phyloP scores from a whole-genome alignment of 2,329 filamentous ascomycete species.

The Fusarium sp. region DNA sequence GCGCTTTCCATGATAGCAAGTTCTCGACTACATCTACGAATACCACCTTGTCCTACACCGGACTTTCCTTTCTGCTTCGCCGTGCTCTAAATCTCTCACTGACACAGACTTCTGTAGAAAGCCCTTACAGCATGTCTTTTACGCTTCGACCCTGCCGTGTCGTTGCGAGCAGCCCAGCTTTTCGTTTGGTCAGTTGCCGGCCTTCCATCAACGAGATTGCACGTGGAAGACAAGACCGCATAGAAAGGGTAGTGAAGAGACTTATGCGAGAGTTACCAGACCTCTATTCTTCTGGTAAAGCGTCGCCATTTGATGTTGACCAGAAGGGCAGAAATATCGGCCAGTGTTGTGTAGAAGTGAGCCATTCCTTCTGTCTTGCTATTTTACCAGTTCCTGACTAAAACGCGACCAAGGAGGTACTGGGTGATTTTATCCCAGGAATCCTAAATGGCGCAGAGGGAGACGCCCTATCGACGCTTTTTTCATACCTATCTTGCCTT shows the following conservation, averaged over 20 bases:
- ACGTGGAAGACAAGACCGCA: too few relatives aligned
- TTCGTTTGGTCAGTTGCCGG: too few relatives aligned
- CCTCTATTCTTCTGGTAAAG: neutral
- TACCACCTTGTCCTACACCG: neutral
- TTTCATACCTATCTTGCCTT: neutral
- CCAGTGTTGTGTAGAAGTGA: neutral
- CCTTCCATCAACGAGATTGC: too few relatives aligned
- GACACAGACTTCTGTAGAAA: fast-evolving
- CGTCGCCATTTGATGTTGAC: constrained; percentile 1
- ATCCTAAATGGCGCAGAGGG: fast-evolving
- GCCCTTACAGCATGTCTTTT: neutral
- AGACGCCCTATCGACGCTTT: neutral
- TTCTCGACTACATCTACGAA: neutral
- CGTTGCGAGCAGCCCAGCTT: neutral
- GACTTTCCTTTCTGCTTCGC: fast-evolving
- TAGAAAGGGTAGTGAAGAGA: too few relatives aligned
- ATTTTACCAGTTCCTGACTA: neutral
- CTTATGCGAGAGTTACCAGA: neutral
- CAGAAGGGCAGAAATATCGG: neutral
- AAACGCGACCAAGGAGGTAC: too few relatives aligned
- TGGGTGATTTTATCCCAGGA: too few relatives aligned
- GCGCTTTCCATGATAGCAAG: fast-evolving
- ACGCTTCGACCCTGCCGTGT: neutral
- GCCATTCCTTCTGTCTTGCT: neutral
- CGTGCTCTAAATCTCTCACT: fast-evolving